Evolutionary conservation across 352 stramenopile genomes (phyloP).

Genomic region (Thalassiosira sp.): DNA sequence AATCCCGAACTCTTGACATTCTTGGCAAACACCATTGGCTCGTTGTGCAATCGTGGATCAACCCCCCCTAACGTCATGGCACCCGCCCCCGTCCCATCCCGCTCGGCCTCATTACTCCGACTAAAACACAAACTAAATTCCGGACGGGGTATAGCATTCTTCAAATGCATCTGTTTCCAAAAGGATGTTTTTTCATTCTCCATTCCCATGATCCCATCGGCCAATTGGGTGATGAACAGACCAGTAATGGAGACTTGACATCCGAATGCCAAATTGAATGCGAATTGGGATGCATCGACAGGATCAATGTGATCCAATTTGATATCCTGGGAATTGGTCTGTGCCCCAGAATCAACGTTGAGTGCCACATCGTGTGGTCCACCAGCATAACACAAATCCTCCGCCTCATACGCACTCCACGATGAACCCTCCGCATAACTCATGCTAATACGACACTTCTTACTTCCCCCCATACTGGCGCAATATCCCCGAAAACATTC

Average conservation of each 20-base stretch:
- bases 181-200: constrained; percentile 54
- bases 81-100: constrained; percentile 83
- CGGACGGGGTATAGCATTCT: constrained; percentile 82
- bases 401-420: constrained; percentile 71
- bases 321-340: constrained; percentile 20
- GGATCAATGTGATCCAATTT: constrained; percentile 58
- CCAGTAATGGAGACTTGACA: constrained; percentile 89
- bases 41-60: constrained; percentile 75
- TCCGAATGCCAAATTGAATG: constrained; percentile 86
- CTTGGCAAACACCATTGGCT: constrained; percentile 83
- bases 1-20: constrained; percentile 49
- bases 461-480: constrained; percentile 18
- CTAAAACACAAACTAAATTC: constrained; percentile 93
- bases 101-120: constrained; percentile 33
- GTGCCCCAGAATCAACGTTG: not conserved
- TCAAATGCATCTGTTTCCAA: constrained; percentile 88
- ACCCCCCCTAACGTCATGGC: constrained; percentile 91
- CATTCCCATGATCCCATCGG: constrained; percentile 94
- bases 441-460: constrained; percentile 53
- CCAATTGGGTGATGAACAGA: constrained; percentile 89
- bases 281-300: constrained; percentile 46
- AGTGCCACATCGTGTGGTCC: constrained; percentile 58
- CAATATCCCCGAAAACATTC: constrained; percentile 60
- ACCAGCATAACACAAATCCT: constrained; percentile 69
- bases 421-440: constrained; percentile 71